Base-by-base conservation (phyloP, 768 basidiomycete species). In the Psilocybe subaeruginosa region DNA sequence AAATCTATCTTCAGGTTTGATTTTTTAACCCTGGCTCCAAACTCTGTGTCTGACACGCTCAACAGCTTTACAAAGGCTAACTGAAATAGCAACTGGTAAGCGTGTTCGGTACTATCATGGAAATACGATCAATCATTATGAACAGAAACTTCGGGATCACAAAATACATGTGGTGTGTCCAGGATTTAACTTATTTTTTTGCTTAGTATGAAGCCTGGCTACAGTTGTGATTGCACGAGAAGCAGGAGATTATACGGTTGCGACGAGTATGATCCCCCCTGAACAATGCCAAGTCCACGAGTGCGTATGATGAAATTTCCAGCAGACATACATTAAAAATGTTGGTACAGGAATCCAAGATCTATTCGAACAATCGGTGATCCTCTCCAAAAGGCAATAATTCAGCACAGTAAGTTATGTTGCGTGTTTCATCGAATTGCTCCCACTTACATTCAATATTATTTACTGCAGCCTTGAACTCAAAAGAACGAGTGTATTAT, bases 201-300 rank as follows among this genome's bases (percentile, higher is more conserved):
- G 4, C 50, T 45, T 11, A 23, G 16, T 48, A 43, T 52, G 35
- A 59, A 37, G 0, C 30, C 16, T 43, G 11, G 9, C 12, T 53
- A 5, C 35, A 84, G 86, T 91, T 35, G 86, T 88, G 11, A 86
- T 91, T 61, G 85, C 87, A 0, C 78, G 85, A 2, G 88, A 90
- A 67, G 86, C 82, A 9, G 89, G 89, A 6, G 89, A 91, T 64
- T 89, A 89, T 71, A 85, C 83, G 4, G 81, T 91, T 3, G 87
- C 86, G 0, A 90, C 89, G 12, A 87, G 84, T 64, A 85, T 89
- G 82, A 71, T 72, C 19, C 80, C 82, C 16, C 85, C 87, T 16
- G 84, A 83, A 31, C 74, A 73, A 7, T 90, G 88, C 71, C 83
- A 86, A 69, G 87, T 90, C 14, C 86, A 86, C 63, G 89, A 90